These are phyloP conservation scores for Talaromyces funiculosus DNA, from an alignment of 2,329 filamentous ascomycete genomes.

Conservation along the genomic window DNA sequence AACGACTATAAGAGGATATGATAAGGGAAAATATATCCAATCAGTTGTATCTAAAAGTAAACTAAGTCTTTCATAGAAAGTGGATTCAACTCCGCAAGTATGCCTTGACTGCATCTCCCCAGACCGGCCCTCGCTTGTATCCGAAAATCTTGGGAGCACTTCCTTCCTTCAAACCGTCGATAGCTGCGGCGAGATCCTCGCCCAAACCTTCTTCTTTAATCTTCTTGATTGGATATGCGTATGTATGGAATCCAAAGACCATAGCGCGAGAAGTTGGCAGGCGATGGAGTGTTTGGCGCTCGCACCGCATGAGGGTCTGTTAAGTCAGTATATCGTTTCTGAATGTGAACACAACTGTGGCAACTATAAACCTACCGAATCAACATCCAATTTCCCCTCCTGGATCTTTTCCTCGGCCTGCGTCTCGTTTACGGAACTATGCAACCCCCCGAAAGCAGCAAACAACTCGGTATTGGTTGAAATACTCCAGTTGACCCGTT, in stretches of 20 bases:
- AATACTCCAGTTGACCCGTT: slow-evolving; percentile 49
- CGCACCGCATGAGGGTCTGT: slow-evolving; percentile 48
- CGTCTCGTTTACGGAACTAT: slow-evolving; percentile 21
- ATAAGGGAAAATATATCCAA: background rate
- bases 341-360: too few relatives aligned
- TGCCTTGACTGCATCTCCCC: slow-evolving; percentile 51
- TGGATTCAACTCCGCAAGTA: slow-evolving; percentile 38
- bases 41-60: background rate
- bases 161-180: slow-evolving; percentile 54
- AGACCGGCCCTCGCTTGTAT: slow-evolving; percentile 55
- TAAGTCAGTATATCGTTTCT: too few relatives aligned
- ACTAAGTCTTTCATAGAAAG: background rate
- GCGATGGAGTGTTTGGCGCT: slow-evolving; percentile 58
- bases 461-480: slow-evolving; percentile 37
- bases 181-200: slow-evolving; percentile 50
- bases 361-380: slow-evolving; percentile 39
- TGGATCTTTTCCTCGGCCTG: slow-evolving; percentile 22
- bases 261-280: slow-evolving; percentile 50
- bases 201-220: slow-evolving; percentile 54
- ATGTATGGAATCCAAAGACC: slow-evolving; percentile 60
- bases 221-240: slow-evolving; percentile 51
- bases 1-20: slow-evolving; percentile 48
- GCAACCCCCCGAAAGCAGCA: slow-evolving; percentile 33
- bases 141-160: slow-evolving; percentile 53
- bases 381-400: slow-evolving; percentile 40